Base-by-base conservation (phyloP, 169 alveolate genomes). In the Amoebophrya sp. region DNA sequence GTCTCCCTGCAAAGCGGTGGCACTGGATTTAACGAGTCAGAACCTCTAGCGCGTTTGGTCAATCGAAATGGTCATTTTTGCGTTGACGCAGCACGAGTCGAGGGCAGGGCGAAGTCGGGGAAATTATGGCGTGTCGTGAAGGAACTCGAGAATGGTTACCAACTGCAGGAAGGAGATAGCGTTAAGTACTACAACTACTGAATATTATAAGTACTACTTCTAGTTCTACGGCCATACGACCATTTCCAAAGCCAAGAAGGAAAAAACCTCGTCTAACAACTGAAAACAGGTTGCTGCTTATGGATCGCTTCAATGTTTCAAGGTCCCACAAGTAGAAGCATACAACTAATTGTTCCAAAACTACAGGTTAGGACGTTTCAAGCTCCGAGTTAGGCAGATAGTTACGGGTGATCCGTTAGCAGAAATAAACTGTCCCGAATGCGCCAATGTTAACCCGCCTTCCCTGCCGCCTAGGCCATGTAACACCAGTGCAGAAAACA, bases 341-440 rank as follows among this genome's bases (percentile, higher is more conserved):
- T n/a, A n/a, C n/a, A n/a, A n/a, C n/a, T n/a, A 53, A 14, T 53
- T 53, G 76, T 53, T 53, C 23, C n/a, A n/a, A n/a, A n/a, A n/a
- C n/a, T n/a, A n/a, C 89, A 98, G 97, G 92, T 94, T 98, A 76
- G 99, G 99, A 0, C 93, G 99, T 34, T 98, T 96, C 94, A 95
- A 98, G 47, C 95, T 98, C 47, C 94, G 97, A 39, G 99, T 98
- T 38, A 94, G 96, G 89, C 97, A 97, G 92, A 91, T 97, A 0
- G 93, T 92, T 65, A 41, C 93, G 12, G 83, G 83, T 36, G 83
- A 65, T 18, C 83, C 65, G 18, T 47, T 6, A 47, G 18, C 65
- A 47, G 6, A 18, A 47, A 47, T 12, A 47, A 47, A 47, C 18
- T 47, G 18, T 47, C 65, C 83, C n/a, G n/a, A 65, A 36, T 65